Evolutionary conservation across 331 rosid species (phyloP), one percentile per base, ranked within the genome.

Genomic region (Cydonia oblonga): DNA sequence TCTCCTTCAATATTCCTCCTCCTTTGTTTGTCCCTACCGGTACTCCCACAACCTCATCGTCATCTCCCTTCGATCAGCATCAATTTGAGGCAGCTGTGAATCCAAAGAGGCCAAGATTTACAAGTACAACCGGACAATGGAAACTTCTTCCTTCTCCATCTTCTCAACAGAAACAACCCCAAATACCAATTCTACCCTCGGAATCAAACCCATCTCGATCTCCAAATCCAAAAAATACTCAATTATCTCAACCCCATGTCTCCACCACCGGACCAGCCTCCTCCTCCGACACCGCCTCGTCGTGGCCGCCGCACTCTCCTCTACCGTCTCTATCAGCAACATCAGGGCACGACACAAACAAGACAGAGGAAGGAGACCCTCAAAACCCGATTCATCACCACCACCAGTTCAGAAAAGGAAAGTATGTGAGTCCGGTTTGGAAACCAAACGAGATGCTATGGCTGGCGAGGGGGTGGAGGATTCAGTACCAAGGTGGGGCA

Each of bases 361-460:
- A 82, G 23, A 64, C 70, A 32, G 88, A 66, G 24, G 88, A 78
- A 33, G 86, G 80, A 67, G 90, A 87, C 20, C 77, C 46, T 63
- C 74, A 80, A 28, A 60, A 77, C 59, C 89, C 82, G 54, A 58
- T 78, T 64, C 92, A 81, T 70, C 93, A 83, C n/a, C 98, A 79
- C 74, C 92, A 82, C 6, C 98, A 89, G 32, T 83, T 84, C 40
- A 80, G 99, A 75, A 95, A 90, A 76, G 99, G 97, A 4, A 95
- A 95, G 54, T 91, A 88, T 62, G 96, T 95, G 25, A 95, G 97
- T 79, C 99, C 99, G 1, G 99, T 91, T 69, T 95, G 99, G 99
- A 95, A 95, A 72, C 97, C 99, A 2, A 85, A 84, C 68, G 99
- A 95, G 85, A 95, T 91, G 99, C 40, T 95, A 20, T 95, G 99